These are phyloP conservation scores for Sphagnum contortum DNA, from an alignment of 225 moss, liverwort and hornwort genomes.

Conservation along the genomic window DNA sequence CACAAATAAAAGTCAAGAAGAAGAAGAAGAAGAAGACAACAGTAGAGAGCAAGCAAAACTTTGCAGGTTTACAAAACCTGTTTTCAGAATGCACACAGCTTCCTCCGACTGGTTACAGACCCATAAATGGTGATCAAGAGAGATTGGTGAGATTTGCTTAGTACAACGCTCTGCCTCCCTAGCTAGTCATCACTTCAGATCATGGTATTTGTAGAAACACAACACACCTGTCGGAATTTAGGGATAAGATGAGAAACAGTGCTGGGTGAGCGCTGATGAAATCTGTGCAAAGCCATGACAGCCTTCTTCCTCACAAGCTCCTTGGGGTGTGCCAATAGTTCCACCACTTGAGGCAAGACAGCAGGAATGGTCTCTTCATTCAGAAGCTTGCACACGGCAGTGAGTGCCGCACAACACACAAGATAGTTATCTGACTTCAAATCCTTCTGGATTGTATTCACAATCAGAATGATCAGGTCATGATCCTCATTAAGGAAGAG, in stretches of 20 bases:
- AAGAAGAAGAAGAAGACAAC: neutral
- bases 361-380: conserved; percentile 99
- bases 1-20: neutral
- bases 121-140: too few relatives aligned
- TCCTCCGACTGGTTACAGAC: too few relatives aligned
- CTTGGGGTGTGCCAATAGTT: conserved; percentile 76
- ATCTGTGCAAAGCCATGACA: conserved; percentile 98
- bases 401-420: conserved; percentile 81
- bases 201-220: too few relatives aligned
- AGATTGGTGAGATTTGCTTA: too few relatives aligned
- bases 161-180: too few relatives aligned
- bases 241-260: conserved; percentile 71
- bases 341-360: conserved; percentile 89
- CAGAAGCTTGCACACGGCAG: conserved; percentile 95
- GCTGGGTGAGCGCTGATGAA: conserved; percentile 75
- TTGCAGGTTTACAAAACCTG: conserved; percentile 1
- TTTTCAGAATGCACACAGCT: too few relatives aligned
- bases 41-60: neutral
- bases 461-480: conserved; percentile 94
- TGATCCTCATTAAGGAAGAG: conserved; percentile 95
- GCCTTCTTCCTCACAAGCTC: conserved; percentile 97
- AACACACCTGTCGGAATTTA: conserved; percentile 69
- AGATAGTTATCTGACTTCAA: conserved; percentile 90
- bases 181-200: too few relatives aligned
- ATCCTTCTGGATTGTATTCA: conserved; percentile 98